Conservation (phyloP, 768 basidiomycete genomes). For the Lyophyllum decastes region DNA sequence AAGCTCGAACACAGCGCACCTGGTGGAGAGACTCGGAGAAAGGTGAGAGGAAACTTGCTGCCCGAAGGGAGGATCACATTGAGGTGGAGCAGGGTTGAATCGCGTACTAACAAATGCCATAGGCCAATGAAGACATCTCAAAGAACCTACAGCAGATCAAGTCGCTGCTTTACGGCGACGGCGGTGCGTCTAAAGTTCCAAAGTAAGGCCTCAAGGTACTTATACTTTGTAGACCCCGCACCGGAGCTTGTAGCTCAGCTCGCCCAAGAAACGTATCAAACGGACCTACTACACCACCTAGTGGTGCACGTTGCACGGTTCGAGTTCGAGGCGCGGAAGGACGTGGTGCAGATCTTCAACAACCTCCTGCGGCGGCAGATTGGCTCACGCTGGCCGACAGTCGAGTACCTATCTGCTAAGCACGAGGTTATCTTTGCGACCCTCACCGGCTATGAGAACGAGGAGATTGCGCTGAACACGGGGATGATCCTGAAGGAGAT, state of each 20-base stretch:
- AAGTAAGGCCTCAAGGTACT: conserved; percentile 1
- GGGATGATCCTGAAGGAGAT: conserved; percentile 98
- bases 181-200: conserved; percentile 52
- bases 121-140: conserved; percentile 89
- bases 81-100: background rate
- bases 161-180: conserved; percentile 82
- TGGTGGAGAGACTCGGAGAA: conserved; percentile 75
- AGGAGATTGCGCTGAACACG: conserved; percentile 95
- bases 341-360: conserved; percentile 86
- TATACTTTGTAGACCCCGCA: conserved; percentile 58
- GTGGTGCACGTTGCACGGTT: conserved; percentile 82
- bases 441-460: conserved; percentile 90
- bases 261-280: conserved; percentile 93
- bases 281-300: conserved; percentile 80
- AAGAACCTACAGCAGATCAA: conserved; percentile 93
- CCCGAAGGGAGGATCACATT: background rate
- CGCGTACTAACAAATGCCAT: conserved; percentile 4
- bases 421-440: conserved; percentile 78
- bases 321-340: conserved; percentile 93
- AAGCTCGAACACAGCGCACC: conserved; percentile 74
- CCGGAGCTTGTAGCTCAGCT: conserved; percentile 93
- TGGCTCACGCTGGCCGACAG: conserved; percentile 92
- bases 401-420: conserved; percentile 85
- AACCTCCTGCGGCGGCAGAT: conserved; percentile 90
- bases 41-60: conserved; percentile 49